A percentile compares a stretch with the other conserved stretches of the same genome.
phyloP scores from a whole-genome alignment of 2,329 filamentous ascomycete genomes.

The Beauveria scarabaeidicola region DNA sequence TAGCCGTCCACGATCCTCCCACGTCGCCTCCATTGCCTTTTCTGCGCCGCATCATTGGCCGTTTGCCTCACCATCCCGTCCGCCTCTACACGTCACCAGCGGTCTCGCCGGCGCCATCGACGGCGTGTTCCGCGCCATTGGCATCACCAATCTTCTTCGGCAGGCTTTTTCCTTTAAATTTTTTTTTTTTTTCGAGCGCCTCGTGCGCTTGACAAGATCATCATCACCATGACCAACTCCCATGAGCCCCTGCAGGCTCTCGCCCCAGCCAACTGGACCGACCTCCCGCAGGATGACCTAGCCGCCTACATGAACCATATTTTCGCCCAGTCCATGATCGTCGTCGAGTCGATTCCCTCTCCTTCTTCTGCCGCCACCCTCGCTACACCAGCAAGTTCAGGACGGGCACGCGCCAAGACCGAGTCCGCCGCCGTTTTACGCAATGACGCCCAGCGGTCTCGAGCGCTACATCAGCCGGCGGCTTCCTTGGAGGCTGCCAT shows the following conservation, averaged over 20 bases:
- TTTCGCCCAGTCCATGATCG: conserved; percentile 58
- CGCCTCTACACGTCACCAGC: background rate
- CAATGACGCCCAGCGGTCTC: conserved; percentile 43
- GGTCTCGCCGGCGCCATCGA: conserved; percentile 62
- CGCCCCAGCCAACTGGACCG: conserved; percentile 45
- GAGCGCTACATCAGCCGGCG: conserved; percentile 29
- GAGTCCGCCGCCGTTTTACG: conserved; percentile 43
- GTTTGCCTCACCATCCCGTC: background rate
- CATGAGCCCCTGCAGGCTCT: conserved; percentile 52
- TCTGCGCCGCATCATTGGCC: background rate
- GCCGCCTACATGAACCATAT: conserved; percentile 47
- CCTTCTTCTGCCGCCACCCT: conserved; percentile 27
- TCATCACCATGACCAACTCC: conserved; percentile 40
- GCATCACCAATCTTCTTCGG: conserved; percentile 12
- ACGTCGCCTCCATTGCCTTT: background rate
- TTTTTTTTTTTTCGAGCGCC: background rate
- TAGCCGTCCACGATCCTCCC: background rate
- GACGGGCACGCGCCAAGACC: conserved; percentile 41
- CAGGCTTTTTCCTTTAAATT: background rate
- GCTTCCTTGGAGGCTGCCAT: conserved; percentile 39
- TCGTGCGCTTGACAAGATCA: background rate
- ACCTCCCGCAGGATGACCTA: conserved; percentile 38
- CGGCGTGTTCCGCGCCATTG: conserved; percentile 60
- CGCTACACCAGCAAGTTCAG: conserved; percentile 33
- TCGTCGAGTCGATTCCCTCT: conserved; percentile 67